Percentiles rank a stretch among this genome's conserved stretches.
phyloP scores from a whole-genome alignment of 352 stramenopile species.

The Globisporangium canariense region DNA sequence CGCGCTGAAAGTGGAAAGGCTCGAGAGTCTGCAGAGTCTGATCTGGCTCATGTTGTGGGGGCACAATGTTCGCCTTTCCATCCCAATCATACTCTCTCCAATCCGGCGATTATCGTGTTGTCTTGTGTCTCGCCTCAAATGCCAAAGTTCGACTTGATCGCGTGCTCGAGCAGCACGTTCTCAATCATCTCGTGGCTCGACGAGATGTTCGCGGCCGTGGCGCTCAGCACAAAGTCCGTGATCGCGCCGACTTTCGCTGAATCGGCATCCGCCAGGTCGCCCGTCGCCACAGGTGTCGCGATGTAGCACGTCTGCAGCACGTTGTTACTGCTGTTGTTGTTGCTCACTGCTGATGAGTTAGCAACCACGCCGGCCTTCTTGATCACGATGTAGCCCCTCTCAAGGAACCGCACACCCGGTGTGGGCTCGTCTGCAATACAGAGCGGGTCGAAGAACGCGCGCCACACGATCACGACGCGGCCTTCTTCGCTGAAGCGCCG shows the following conservation, averaged over 20 bases:
- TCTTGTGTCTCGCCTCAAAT: not conserved
- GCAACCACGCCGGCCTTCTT: conserved; percentile 19
- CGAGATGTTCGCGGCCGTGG: conserved; percentile 27
- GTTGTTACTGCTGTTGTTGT: not conserved
- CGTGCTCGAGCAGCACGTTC: conserved; percentile 41
- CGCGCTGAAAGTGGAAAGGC: not conserved
- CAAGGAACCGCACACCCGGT: conserved; percentile 41
- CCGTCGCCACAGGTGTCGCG: conserved; percentile 26
- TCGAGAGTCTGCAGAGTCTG: not conserved
- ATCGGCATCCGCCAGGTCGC: not conserved
- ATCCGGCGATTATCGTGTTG: not conserved
- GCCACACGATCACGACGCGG: conserved; percentile 57
- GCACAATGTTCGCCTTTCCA: no score
- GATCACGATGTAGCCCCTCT: conserved; percentile 56
- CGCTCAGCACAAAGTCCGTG: conserved; percentile 37
- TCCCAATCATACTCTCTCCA: no score
- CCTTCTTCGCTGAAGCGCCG: conserved; percentile 45
- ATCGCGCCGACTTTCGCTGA: not conserved
- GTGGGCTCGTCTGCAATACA: conserved; percentile 40
- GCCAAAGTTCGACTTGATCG: not conserved
- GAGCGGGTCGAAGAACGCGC: conserved; percentile 42
- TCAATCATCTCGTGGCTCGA: conserved; percentile 42
- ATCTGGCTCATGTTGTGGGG: not conserved
- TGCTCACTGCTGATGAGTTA: conserved; percentile 3
- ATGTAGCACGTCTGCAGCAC: conserved; percentile 34